A percentile compares a stretch with the other conserved stretches of the same genome.
Conservation (phyloP, 2,329 filamentous ascomycete genomes). For the Fusarium bactridioides region DNA sequence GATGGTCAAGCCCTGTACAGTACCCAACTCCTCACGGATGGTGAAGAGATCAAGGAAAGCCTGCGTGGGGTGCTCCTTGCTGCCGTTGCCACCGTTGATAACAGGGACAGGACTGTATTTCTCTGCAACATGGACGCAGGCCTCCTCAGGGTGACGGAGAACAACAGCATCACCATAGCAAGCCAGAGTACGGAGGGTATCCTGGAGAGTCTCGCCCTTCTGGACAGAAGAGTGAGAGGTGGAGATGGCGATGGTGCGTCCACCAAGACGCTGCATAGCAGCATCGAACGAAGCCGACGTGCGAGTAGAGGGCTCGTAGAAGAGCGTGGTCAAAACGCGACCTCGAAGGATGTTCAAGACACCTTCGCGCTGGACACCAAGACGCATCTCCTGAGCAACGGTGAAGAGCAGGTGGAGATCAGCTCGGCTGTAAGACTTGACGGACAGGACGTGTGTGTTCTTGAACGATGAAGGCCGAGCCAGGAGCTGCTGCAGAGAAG, state of each 20-base stretch:
- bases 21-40: conserved; percentile 96
- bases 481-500: conserved; percentile 76
- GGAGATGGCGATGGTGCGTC: conserved; percentile 81
- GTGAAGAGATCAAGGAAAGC: conserved; percentile 98
- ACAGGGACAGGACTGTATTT: conserved; percentile 91
- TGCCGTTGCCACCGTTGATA: conserved; percentile 97
- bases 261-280: conserved; percentile 97
- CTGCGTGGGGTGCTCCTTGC: conserved; percentile 95
- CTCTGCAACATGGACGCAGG: conserved; percentile 80
- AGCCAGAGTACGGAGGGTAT: conserved; percentile 90
- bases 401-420: conserved; percentile 96
- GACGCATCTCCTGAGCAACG: conserved; percentile 95
- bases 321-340: conserved; percentile 87
- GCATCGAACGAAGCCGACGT: conserved; percentile 97
- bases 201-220: conserved; percentile 93
- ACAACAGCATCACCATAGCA: conserved; percentile 96
- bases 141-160: conserved; percentile 89
- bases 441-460: conserved; percentile 87
- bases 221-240: conserved; percentile 87
- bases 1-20: conserved; percentile 92
- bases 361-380: conserved; percentile 91
- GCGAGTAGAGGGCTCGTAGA: conserved; percentile 96
- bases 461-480: conserved; percentile 83
- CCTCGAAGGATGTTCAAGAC: conserved; percentile 87
- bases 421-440: conserved; percentile 85